A percentile compares a stretch with the other conserved stretches of the same genome.
phyloP scores from a whole-genome alignment of 805 yeast species.

The Saccharomycopsis babjevae region DNA sequence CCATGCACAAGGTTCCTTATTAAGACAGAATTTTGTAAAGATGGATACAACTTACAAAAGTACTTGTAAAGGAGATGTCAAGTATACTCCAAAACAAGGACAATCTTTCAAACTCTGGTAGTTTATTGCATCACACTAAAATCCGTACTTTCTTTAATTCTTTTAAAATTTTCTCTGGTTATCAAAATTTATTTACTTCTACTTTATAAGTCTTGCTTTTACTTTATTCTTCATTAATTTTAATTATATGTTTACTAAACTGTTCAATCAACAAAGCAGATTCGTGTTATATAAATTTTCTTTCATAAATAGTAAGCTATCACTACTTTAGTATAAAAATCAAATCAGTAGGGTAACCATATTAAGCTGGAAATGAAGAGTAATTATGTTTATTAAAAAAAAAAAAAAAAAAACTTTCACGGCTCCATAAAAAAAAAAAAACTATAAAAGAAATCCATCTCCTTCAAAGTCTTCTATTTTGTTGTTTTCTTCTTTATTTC shows the following conservation, averaged over 20 bases:
- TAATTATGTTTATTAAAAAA: neutral
- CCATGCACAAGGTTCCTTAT: conserved; percentile 61
- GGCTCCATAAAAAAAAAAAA: neutral
- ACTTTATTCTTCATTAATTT: neutral
- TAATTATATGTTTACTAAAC: neutral
- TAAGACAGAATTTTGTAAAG: conserved; percentile 52
- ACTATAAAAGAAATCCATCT: neutral
- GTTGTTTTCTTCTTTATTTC: conserved; percentile 9
- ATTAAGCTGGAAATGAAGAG: too few species aligned
- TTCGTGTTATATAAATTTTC: neutral
- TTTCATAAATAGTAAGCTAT: too few species aligned
- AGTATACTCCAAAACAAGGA: conserved; percentile 17
- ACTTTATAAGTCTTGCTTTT: neutral
- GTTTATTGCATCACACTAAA: neutral
- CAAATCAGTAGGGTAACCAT: too few species aligned
- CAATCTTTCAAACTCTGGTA: conserved; percentile 16
- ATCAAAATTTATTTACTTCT: neutral
- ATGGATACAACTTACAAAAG: conserved; percentile 48
- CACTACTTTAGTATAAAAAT: too few species aligned
- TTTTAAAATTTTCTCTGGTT: neutral
- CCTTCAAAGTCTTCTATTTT: neutral
- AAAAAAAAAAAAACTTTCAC: neutral
- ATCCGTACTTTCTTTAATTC: neutral
- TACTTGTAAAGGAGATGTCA: conserved; percentile 52
- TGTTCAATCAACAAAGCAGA: neutral